Percentiles rank a stretch among this genome's conserved stretches.
Conservation (phyloP, 331 rosid species). For the Acacia pycnantha region DNA sequence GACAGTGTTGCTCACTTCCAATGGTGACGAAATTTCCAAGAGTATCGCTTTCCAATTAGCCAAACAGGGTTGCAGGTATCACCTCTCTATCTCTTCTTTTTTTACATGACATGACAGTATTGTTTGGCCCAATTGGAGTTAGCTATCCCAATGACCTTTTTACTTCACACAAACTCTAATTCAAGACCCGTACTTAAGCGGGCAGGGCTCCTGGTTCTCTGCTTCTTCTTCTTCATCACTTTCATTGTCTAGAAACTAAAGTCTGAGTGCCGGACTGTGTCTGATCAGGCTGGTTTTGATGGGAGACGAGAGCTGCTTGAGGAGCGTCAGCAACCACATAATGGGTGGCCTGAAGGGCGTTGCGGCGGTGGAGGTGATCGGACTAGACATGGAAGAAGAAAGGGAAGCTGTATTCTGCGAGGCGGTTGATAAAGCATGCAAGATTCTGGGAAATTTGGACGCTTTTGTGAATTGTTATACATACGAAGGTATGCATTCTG, state of each 20-base stretch:
- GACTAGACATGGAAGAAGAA: constrained; percentile 57
- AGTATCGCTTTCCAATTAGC: constrained; percentile 70
- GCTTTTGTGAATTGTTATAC: constrained; percentile 70
- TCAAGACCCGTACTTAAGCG: no score
- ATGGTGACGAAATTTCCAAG: constrained; percentile 62
- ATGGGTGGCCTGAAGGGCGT: constrained; percentile 34
- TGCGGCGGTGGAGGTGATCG: constrained; percentile 47
- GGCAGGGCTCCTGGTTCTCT: no score
- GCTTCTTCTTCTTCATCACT: neutral
- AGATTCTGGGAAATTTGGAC: constrained; percentile 59
- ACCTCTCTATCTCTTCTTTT: no score
- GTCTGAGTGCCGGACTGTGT: neutral
- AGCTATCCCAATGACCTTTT: no score
- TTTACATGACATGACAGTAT: no score
- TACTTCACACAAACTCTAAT: no score
- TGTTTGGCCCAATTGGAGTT: no score
- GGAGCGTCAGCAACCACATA: constrained; percentile 32
- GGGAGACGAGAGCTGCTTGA: constrained; percentile 55
- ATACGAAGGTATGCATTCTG: constrained; percentile 56
- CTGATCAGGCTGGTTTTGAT: constrained; percentile 65
- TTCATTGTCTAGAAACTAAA: neutral
- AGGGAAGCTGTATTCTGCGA: constrained; percentile 45
- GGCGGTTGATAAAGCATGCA: constrained; percentile 65
- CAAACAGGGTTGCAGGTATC: constrained; percentile 78
- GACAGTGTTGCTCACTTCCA: constrained; percentile 65